Percentiles rank a stretch among this genome's conserved stretches.
Evolutionary conservation across 805 yeast species (phyloP).

Genomic region (Candida nitratophila): DNA sequence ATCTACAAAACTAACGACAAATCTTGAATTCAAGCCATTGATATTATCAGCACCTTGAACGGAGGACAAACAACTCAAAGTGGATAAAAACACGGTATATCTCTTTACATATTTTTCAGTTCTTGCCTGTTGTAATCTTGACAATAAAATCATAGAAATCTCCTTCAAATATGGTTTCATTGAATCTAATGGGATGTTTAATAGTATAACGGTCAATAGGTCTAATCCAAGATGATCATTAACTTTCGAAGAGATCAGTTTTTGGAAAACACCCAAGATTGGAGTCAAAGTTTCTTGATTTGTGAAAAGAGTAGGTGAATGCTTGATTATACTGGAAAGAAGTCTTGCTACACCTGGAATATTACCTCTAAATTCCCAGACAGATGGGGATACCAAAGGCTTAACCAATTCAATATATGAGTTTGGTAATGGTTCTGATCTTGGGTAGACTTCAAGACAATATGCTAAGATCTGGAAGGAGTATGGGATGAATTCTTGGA

Average conservation of each 20-base stretch:
- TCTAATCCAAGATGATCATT: constrained; percentile 85
- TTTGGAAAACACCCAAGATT: constrained; percentile 93
- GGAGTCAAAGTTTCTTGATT: constrained; percentile 50
- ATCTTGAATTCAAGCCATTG: constrained; percentile 27
- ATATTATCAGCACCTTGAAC: too few relatives aligned
- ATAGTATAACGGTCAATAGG: constrained; percentile 61
- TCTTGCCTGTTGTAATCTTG: constrained; percentile 71
- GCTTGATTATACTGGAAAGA: constrained; percentile 56
- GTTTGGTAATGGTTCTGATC: constrained; percentile 46
- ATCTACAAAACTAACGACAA: constrained; percentile 60
- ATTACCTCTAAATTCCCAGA: constrained; percentile 92
- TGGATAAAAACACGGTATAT: constrained; percentile 54
- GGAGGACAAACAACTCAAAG: constrained; percentile 18
- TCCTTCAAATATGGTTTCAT: constrained; percentile 56
- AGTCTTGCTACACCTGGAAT: constrained; percentile 88
- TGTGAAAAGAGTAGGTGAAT: constrained; percentile 35
- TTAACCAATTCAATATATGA: constrained; percentile 59
- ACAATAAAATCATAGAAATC: constrained; percentile 68
- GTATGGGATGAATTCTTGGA: constrained; percentile 92
- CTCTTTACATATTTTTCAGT: constrained; percentile 77
- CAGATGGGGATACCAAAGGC: constrained; percentile 81
- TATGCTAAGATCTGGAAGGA: constrained; percentile 85
- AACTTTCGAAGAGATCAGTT: constrained; percentile 74
- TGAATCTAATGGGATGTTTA: constrained; percentile 41
- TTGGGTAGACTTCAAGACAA: constrained; percentile 57